Conservation (phyloP, 345 rosid genomes). For the Noccaea caerulescens region DNA sequence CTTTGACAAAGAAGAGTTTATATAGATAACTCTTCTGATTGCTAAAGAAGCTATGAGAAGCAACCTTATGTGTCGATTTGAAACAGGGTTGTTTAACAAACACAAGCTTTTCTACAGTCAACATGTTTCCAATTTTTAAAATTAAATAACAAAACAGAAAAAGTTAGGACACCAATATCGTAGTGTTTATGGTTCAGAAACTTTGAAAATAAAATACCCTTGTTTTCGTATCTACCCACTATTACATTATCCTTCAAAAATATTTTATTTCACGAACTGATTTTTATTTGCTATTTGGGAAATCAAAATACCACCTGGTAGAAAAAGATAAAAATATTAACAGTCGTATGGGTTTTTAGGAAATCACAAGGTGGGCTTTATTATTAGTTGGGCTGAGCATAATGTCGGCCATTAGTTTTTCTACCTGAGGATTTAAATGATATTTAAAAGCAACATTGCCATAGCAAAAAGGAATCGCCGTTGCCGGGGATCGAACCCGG, state of each 20-base stretch:
- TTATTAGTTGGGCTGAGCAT: no score
- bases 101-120: slow-evolving; percentile 30
- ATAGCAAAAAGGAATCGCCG: slow-evolving; percentile 26
- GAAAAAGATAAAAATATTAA: neutral
- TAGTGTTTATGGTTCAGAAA: slow-evolving; percentile 38
- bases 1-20: slow-evolving; percentile 6
- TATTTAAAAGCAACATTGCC: no score
- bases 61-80: slow-evolving; percentile 40
- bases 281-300: neutral
- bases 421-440: no score
- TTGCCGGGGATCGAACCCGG: slow-evolving; percentile 83
- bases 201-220: slow-evolving; percentile 21
- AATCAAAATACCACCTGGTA: neutral
- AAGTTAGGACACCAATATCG: slow-evolving; percentile 45
- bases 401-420: no score
- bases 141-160: slow-evolving; percentile 12
- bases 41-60: slow-evolving; percentile 37
- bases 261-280: neutral
- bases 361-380: no score
- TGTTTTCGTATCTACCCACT: slow-evolving; percentile 14
- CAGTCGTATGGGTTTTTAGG: neutral
- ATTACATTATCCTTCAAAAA: neutral
- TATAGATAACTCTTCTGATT: slow-evolving; percentile 35
- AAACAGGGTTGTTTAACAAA: slow-evolving; percentile 44
- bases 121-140: neutral